phyloP scores from a whole-genome alignment of 2,329 filamentous ascomycete genomes.

The Cladobotryum protrusum region DNA sequence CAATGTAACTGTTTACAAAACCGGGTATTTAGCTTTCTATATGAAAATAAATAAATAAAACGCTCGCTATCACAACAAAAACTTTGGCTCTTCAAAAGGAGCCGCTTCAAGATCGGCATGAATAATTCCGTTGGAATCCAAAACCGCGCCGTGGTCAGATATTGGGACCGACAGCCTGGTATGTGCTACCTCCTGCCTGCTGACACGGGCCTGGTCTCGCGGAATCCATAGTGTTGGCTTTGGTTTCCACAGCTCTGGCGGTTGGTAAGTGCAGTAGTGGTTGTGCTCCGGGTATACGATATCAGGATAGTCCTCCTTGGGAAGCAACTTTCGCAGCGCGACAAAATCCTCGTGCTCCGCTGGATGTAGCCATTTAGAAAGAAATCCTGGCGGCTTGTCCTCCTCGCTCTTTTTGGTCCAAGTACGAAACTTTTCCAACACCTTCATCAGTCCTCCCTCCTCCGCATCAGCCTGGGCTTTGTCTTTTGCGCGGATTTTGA shows the following conservation, averaged over 20 bases:
- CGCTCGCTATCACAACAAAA: constrained; percentile 32
- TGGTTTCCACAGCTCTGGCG: constrained; percentile 53
- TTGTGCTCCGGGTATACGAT: constrained; percentile 47
- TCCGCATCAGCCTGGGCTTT: constrained; percentile 24
- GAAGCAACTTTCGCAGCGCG: constrained; percentile 63
- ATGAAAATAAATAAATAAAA: too few relatives aligned
- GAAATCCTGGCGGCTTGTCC: constrained; percentile 38
- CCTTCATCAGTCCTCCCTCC: constrained; percentile 21
- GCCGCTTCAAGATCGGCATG: constrained; percentile 32
- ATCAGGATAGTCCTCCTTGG: constrained; percentile 41
- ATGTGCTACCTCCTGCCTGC: constrained; percentile 69
- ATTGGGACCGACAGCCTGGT: constrained; percentile 67
- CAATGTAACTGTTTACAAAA: neutral
- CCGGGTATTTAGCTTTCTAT: neutral
- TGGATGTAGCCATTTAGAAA: constrained; percentile 68
- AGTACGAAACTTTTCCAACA: constrained; percentile 22
- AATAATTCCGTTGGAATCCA: constrained; percentile 30
- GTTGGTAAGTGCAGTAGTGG: constrained; percentile 61
- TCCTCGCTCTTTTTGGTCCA: constrained; percentile 22
- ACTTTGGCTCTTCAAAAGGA: constrained; percentile 28
- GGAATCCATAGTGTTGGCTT: constrained; percentile 80
- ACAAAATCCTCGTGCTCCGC: constrained; percentile 70
- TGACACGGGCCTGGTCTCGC: constrained; percentile 66
- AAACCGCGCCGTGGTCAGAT: constrained; percentile 50
- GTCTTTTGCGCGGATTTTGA: constrained; percentile 31